Base-by-base conservation (phyloP, 352 stramenopile genomes). In the Phytophthora crassamura region DNA sequence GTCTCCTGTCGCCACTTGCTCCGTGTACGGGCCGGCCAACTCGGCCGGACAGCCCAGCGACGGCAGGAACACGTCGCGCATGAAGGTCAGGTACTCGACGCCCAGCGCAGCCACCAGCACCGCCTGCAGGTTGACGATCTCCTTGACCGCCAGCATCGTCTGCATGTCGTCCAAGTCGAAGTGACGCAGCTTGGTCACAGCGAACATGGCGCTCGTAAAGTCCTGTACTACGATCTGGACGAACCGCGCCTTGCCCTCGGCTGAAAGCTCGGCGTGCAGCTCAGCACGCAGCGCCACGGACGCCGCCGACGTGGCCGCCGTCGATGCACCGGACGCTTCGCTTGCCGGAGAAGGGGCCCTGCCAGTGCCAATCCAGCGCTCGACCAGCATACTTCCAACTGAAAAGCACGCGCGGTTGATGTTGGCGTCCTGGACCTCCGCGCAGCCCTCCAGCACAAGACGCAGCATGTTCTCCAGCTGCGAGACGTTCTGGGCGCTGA, bases 361-460 rank as follows among this genome's bases (percentile, higher is more conserved):
- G 7, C 59, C 64, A 11, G 65, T 67, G 33, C 86, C 40, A 51
- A 93, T 67, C 86, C 84, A 94, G 7, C 79, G 68, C 52, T 84
- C 58, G 14, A 84, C 75, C 18, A 94, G 50, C 55, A 94, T 84
- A 34, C 91, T 85, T 6, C 71, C 75, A 48, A 94, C 89, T 20
- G 84, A 91, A 56, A 91, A 92, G 52, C 80, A 82, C 5, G 80
- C 82, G 41, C 85, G 86, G 56, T 94, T 93, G 30, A 89, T 89
- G 36, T 86, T 84, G 2, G 82, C 72, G 34, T 95, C 85, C 45
- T 82, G 74, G 30, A 91, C 83, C 7, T 90, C 74, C 1, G 70
- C 58, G 28, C 84, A 92, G 3, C 84, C 87, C 40, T 95, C 85
- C 7, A 93, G 59, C 33, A 93, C 72, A 3, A 95, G 66, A 38